Base-by-base conservation (phyloP, 1,284 basidiomycete genomes). In the Moniliophthora roreri region DNA sequence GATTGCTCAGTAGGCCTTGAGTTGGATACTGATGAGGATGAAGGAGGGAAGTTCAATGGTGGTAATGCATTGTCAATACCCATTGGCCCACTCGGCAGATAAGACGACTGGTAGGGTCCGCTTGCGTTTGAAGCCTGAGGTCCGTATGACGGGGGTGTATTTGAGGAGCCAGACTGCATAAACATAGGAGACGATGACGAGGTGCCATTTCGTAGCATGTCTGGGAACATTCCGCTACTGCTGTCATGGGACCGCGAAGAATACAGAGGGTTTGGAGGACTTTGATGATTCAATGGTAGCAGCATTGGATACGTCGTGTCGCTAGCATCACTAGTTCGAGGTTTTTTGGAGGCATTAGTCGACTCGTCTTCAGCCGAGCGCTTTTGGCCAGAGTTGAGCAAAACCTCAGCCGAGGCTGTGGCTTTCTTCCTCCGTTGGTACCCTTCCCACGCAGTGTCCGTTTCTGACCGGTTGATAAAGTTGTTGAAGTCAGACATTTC, bases 391-490 rank as follows among this genome's bases (percentile, higher is more conserved):
- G 56, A 50, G 18, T 26, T 53, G 26, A 65, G 58, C 20, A 57
- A 57, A 39, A 58, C 52, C n/a, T 64, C 55, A 15, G 63, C 62
- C 15, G 60, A 50, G 4, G 67, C 66, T 37, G 55, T 42, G 18
- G 56, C 45, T 54, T 76, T 79, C 66, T 86, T 91, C 58, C 88
- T 80, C 28, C 80, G 70, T 57, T 92, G 84, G 63, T 89, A 94
- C 45, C 91, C 88, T 65, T 95, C 92, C 78, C 88, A 93, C 24
- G 92, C 93, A 0, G 92, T 93, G 66, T 95, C 93, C 0, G 92
- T 93, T 70, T 95, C 93, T 1, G 89, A 84, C 62, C 85, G 85
- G 69, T 89, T 91, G 57, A 93, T 74, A 59, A 87, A 89, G 45
- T 82, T 83, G 60, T 90, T 85, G 64, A 94, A 92, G 62, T 91